Evolutionary conservation across 2,329 filamentous ascomycete genomes (phyloP), one percentile per base, ranked within the genome.

Genomic region (Akanthomyces lecanii): DNA sequence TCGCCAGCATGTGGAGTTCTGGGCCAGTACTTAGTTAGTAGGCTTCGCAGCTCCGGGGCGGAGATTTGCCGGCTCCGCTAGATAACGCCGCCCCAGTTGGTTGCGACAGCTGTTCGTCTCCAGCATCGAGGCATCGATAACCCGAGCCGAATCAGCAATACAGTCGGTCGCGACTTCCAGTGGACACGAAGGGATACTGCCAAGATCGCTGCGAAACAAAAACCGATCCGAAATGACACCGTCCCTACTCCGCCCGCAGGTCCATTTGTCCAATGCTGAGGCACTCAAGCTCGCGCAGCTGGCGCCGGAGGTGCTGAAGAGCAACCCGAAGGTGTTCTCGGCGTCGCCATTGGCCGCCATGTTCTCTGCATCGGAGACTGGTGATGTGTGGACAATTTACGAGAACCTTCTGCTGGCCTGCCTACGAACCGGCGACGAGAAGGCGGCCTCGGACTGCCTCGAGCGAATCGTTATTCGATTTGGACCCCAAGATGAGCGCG

Each of bases 391-490:
- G 92, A 84, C 84, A 18, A 86, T 85, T 50, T 90, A 95, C 75
- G 94, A 98, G 77, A 95, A 96, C 72, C 83, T 98, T 21, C 80
- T 98, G 68, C 79, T 95, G 40, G 87, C 92, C 36, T 95, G 91
- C 71, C 83, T 99, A 44, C 89, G 91, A 57, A 92, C 91, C 0
- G 90, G 91, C 61, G 91, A 98, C 74, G 89, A 96, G 69, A 79
- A 85, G 66, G 85, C 90, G 28, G 95, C 95, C 28, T 85, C 86
- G 67, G 75, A 87, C 69, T 91, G 90, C 72, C 82, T 98, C 44
- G 85, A 90, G 70, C 85, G 88, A 65, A 82, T 99, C 52, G 87
- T 86, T 5, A 80, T 84, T 64, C 89, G 95, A 55, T 99, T 99
- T 73, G 93, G 94, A 30, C 80, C 84, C 30, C 81, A 85, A 42